These are phyloP conservation scores for Pythium pyrilobum DNA, from an alignment of 352 stramenopile species.

Conservation along the genomic window DNA sequence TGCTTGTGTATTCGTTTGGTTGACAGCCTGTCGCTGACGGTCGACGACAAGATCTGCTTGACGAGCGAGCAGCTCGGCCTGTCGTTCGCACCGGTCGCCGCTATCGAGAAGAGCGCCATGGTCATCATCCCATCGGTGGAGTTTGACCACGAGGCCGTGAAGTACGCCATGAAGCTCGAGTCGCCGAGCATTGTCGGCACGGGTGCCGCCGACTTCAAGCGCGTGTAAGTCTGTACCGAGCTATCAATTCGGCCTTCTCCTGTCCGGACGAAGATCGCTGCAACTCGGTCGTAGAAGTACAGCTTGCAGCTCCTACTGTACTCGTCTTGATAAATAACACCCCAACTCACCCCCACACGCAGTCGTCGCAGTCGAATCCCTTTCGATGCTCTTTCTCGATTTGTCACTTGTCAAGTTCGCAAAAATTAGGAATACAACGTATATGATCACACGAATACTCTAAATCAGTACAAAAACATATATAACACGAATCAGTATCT, in stretches of 20 bases:
- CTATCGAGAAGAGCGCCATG: constrained; percentile 67
- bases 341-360: no score
- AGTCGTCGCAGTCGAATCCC: no score
- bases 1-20: no score
- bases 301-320: not conserved
- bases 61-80: constrained; percentile 61
- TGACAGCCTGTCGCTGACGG: constrained; percentile 66
- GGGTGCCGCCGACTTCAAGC: constrained; percentile 74
- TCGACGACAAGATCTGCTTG: constrained; percentile 79
- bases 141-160: constrained; percentile 55
- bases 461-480: constrained; percentile 4
- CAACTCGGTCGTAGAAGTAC: no score
- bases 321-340: not conserved
- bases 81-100: constrained; percentile 68
- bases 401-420: no score
- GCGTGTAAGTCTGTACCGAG: constrained; percentile 43
- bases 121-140: constrained; percentile 75
- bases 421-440: no score
- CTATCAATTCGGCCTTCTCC: not conserved
- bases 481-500: not conserved
- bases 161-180: constrained; percentile 75
- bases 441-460: not conserved
- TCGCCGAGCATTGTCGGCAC: constrained; percentile 74
- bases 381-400: no score
- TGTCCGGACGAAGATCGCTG: not conserved